Evolutionary conservation across 75 land plant species (phyloP), one percentile per base, ranked within the genome.

Genomic region (Isoetes taiwanensis): DNA sequence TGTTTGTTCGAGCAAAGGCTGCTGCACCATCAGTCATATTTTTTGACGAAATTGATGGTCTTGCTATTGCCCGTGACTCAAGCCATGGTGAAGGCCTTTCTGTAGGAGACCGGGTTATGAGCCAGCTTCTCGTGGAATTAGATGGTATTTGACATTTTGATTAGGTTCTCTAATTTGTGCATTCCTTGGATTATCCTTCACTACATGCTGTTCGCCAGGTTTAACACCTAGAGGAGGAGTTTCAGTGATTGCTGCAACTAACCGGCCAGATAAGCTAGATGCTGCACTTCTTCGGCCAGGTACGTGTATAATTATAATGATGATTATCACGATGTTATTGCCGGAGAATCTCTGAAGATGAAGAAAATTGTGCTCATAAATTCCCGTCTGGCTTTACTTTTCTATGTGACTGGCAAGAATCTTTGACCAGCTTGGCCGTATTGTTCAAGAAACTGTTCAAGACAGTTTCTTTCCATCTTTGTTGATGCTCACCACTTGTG

Each of bases 11-110:
- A 63, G 99, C 99, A 19, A 75, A 85, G 56, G 78, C 77, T 20
- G 82, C 82, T 70, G 79, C 96, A 24, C 99, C 99, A 37, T 72
- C 99, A 24, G 71, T 94, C 23, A 77, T 89, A 35, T 94, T 94
- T 62, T 94, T 94, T 60, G 99, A 94, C 72, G 99, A 94, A 64
- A 80, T 94, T 48, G 99, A 94, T 78, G 90, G 87, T 19, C 84
- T 94, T 58, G 99, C 91, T 24, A 64, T 64, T 12, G 68, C 75
- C 8, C 85, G 99, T 28, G 90, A 82, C 17, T 72, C 72, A 37
- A 77, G 84, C 53, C 34, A 32, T 17, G 65, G 67, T 32, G 83
- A 78, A 68, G 87, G 85, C 1, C 46, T 73, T 34, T 94, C 96
- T 38, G 96, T 94, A 61, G 78, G 74, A 20, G 96, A 94, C 56